Percentiles rank a stretch among this genome's conserved stretches.
phyloP scores from a whole-genome alignment of 1,284 basidiomycete species.

The Naganishia cerealis region DNA sequence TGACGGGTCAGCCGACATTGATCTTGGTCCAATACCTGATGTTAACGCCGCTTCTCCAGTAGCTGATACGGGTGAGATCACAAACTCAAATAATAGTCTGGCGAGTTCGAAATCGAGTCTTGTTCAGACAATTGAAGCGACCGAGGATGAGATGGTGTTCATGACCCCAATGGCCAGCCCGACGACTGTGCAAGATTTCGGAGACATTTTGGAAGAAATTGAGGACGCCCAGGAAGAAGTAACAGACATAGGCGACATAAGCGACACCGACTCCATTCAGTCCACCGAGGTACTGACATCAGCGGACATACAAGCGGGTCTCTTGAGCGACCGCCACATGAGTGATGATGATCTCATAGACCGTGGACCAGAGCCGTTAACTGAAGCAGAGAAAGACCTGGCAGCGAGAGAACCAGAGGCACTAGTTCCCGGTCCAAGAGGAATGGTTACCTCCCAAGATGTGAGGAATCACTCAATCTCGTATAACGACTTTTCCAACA shows the following conservation, averaged over 20 bases:
- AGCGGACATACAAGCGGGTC: slow-evolving; percentile 1
- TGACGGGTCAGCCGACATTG: background rate
- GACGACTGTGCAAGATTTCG: background rate
- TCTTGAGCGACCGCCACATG: background rate
- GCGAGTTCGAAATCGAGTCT: background rate
- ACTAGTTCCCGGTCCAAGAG: slow-evolving; percentile 24
- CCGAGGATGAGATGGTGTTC: background rate
- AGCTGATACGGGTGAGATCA: no score
- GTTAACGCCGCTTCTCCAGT: background rate
- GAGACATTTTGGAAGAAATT: background rate
- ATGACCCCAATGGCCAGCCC: slow-evolving; percentile 8
- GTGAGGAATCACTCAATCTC: slow-evolving; percentile 15
- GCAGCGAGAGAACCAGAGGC: slow-evolving; percentile 12
- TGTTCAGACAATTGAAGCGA: background rate
- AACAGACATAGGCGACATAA: background rate
- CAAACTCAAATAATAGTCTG: background rate
- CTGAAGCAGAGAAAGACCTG: slow-evolving; percentile 25
- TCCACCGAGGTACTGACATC: slow-evolving; percentile 9
- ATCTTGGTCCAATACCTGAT: background rate
- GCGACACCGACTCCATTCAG: background rate
- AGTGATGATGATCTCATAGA: slow-evolving; percentile 3
- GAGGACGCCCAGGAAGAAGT: background rate
- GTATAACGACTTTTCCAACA: slow-evolving; percentile 8
- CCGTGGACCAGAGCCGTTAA: background rate
- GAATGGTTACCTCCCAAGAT: slow-evolving; percentile 16